phyloP scores from a whole-genome alignment of 257 asterid genomes.

The Gentiana macrophylla region DNA sequence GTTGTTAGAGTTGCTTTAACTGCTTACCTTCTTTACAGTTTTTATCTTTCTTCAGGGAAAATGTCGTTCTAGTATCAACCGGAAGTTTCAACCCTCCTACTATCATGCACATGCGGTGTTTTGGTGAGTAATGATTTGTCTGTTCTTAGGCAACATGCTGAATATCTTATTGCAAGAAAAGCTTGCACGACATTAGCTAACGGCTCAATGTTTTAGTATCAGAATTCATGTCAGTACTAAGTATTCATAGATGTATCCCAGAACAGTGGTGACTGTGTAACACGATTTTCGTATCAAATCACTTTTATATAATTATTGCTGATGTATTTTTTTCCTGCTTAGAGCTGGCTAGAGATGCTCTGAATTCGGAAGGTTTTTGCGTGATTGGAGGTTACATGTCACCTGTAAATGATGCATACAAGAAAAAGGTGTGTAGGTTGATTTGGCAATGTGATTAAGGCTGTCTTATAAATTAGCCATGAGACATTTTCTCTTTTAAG shows the following conservation, averaged over 20 bases:
- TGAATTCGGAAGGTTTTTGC: conserved; percentile 21
- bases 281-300: too few relatives aligned
- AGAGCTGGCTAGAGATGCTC: conserved; percentile 88
- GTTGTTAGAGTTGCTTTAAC: conserved; percentile 1
- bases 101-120: conserved; percentile 83
- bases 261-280: too few relatives aligned
- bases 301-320: neutral
- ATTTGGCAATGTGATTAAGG: neutral
- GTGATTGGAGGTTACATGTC: conserved; percentile 92
- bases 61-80: conserved; percentile 63
- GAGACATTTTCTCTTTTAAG: neutral
- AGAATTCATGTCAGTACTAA: too few relatives aligned
- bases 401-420: conserved; percentile 84
- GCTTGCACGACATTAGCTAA: too few relatives aligned
- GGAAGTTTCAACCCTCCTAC: conserved; percentile 97
- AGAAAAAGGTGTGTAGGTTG: conserved; percentile 49
- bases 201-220: too few relatives aligned
- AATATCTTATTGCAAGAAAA: neutral
- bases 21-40: too few relatives aligned
- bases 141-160: neutral
- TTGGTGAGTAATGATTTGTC: conserved; percentile 29
- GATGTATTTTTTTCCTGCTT: conserved; percentile 13
- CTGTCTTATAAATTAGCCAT: conserved; percentile 1
- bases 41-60: conserved; percentile 26
- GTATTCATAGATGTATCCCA: too few relatives aligned